These are phyloP conservation scores for Austroboletus eburneus DNA, from an alignment of 768 basidiomycete genomes.

Conservation along the genomic window DNA sequence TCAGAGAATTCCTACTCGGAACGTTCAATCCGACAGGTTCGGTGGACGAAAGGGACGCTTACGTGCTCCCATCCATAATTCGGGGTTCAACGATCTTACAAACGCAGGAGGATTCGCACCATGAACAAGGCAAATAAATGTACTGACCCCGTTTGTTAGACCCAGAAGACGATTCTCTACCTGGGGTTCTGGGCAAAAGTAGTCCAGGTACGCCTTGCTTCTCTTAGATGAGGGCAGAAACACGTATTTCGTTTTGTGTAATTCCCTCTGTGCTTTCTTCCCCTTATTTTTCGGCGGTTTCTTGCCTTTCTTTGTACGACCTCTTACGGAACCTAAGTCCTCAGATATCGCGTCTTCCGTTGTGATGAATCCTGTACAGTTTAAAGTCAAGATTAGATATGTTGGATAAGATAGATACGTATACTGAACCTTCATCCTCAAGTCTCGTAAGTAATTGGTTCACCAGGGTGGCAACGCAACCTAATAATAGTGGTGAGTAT, in stretches of 20 bases:
- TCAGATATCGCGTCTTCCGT: constrained; percentile 46
- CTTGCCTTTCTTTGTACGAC: constrained; percentile 38
- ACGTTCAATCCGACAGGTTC: not conserved
- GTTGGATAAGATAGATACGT: not conserved
- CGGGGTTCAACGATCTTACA: constrained; percentile 10
- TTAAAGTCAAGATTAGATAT: constrained; percentile 8
- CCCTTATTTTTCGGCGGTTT: constrained; percentile 41
- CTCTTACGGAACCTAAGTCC: constrained; percentile 42
- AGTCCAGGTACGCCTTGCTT: constrained; percentile 53
- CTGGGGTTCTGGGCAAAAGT: constrained; percentile 60
- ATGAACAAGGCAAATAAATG: not conserved
- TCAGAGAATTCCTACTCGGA: constrained; percentile 1
- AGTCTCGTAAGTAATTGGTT: constrained; percentile 64
- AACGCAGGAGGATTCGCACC: constrained; percentile 1
- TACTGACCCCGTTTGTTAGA: constrained; percentile 53
- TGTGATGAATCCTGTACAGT: constrained; percentile 53
- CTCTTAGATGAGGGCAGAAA: constrained; percentile 49
- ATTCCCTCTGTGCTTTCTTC: constrained; percentile 41
- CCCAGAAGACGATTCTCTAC: constrained; percentile 61
- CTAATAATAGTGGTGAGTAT: constrained; percentile 32
- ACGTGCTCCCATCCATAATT: constrained; percentile 14
- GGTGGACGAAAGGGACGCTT: not conserved
- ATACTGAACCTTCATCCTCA: constrained; percentile 58
- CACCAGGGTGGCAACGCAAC: constrained; percentile 50
- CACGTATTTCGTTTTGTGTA: constrained; percentile 53